These are phyloP conservation scores for Crithidia acanthocephali DNA, from an alignment of 208 protist genomes.

Conservation along the genomic window DNA sequence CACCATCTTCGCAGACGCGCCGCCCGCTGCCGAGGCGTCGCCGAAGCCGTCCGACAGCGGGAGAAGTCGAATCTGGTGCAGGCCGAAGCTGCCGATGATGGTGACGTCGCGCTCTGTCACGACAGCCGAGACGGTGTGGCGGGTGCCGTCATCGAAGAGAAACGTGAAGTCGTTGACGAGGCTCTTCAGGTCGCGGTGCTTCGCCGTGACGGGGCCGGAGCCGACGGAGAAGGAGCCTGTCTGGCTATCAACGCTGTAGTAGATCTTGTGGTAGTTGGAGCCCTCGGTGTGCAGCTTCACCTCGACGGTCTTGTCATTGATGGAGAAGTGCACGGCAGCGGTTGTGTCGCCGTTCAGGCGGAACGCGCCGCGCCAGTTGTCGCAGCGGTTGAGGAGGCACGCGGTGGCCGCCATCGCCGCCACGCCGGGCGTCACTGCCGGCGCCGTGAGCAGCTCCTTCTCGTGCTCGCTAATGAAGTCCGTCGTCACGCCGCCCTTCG, in stretches of 20 bases:
- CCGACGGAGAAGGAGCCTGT: slow-evolving; percentile 33
- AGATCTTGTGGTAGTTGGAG: slow-evolving; percentile 32
- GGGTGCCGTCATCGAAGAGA: slow-evolving; percentile 37
- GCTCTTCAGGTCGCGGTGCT: slow-evolving; percentile 27
- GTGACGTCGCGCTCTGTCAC: slow-evolving; percentile 40
- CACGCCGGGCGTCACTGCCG: slow-evolving; percentile 32
- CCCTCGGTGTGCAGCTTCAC: slow-evolving; percentile 38
- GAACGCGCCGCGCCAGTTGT: slow-evolving; percentile 35
- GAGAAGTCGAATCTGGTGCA: slow-evolving; percentile 25
- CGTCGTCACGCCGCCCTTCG: slow-evolving; percentile 71
- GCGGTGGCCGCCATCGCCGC: slow-evolving; percentile 27
- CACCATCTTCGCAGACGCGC: slow-evolving; percentile 87
- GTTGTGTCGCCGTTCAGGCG: slow-evolving; percentile 41
- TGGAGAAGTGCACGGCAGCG: slow-evolving; percentile 36
- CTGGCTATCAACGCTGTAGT: slow-evolving; percentile 16
- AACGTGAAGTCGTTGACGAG: slow-evolving; percentile 33
- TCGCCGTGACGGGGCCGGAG: slow-evolving; percentile 19
- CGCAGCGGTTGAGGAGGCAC: slow-evolving; percentile 27
- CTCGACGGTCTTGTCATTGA: slow-evolving; percentile 29
- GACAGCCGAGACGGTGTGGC: slow-evolving; percentile 28
- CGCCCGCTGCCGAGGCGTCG: slow-evolving; percentile 87
- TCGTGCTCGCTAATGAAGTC: slow-evolving; percentile 73
- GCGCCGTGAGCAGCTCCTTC: slow-evolving; percentile 33
- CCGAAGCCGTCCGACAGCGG: slow-evolving; percentile 46
- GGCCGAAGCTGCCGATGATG: slow-evolving; percentile 30